Evolutionary conservation across 1,139 yeast genomes (phyloP).

Genomic region (Sugiyamaella pinicola): DNA sequence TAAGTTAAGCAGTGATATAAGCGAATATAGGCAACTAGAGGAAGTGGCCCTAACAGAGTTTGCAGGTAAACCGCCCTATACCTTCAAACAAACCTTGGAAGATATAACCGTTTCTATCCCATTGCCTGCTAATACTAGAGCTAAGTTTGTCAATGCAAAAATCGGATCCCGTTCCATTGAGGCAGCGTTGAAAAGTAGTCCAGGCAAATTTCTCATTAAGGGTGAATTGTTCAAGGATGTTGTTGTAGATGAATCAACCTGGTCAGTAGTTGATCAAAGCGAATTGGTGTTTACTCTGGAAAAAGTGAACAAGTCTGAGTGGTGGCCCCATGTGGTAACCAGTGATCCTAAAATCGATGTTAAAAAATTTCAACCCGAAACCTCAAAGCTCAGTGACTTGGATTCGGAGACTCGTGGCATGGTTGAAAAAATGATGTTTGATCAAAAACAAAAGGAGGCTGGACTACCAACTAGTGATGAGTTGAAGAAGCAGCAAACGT

Average conservation of each 20-base stretch:
- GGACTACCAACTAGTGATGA: constrained; percentile 47
- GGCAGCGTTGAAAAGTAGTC: constrained; percentile 34
- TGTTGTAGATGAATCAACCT: constrained; percentile 45
- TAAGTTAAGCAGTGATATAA: constrained; percentile 1
- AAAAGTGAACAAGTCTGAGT: constrained; percentile 44
- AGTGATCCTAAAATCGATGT: constrained; percentile 49
- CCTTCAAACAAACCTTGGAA: constrained; percentile 47
- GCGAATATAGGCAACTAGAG: not conserved
- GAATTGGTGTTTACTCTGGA: constrained; percentile 46
- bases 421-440: constrained; percentile 54
- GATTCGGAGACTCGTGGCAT: constrained; percentile 49
- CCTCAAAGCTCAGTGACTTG: constrained; percentile 45
- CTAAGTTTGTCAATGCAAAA: constrained; percentile 41
- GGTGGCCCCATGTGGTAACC: constrained; percentile 53
- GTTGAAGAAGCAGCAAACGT: constrained; percentile 39
- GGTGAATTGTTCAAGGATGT: constrained; percentile 45
- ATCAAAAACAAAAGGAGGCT: constrained; percentile 46
- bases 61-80: constrained; percentile 28
- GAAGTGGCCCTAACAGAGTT: not conserved
- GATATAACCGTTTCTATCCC: constrained; percentile 46
- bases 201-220: constrained; percentile 33
- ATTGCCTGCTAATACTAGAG: constrained; percentile 43
- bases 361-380: constrained; percentile 47
- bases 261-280: constrained; percentile 47
- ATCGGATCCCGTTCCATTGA: constrained; percentile 35